Evolutionary conservation across 257 asterid species (phyloP), one percentile per base, ranked within the genome.

Genomic region (Jasminum sambac): DNA sequence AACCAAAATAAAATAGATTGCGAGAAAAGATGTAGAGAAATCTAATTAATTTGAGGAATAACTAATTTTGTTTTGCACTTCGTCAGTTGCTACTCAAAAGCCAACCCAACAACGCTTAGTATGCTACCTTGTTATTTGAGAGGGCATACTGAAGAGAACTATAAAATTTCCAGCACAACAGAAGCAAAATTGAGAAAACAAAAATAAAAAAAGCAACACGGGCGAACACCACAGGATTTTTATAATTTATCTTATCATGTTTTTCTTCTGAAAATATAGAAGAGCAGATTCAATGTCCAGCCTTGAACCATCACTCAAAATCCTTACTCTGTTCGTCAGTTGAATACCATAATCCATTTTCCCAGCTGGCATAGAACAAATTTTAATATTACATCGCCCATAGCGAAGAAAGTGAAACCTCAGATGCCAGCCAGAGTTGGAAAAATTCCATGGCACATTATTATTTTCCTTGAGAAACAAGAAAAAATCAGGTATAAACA

Each of bases 251-350:
- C 38, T 55, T 6, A 7, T 46, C 25, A 25, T 73, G 50, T 58
- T 44, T 44, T 41, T 24, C 60, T 16, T 38, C 17, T 13, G 60
- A 40, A 41, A 23, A 65, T 41, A 39, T 70, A 67, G 25, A 67
- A 69, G 46, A 40, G 63, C 62, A 67, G 5, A 41, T n/a, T n/a
- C n/a, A 17, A 52, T 64, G 21, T 25, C 41, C 62, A n/a, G 26
- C 12, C 41, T 36, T 37, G 50, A 5, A 46, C 36, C n/a, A 41
- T 38, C 23, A 67, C 61, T 23, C 67, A 8, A 58, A 34, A 40
- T 34, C 24, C 25, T 63, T 37, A 26, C 14, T 63, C 39, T 73
- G 11, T 5, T 69, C 43, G 10, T 69, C 61, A 8, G 26, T 55
- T 23, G 19, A 46, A 38, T 71, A 48, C 66, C 39, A 36, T 21